Conservation (phyloP, 306 rosid genomes). For the Cercis canadensis region DNA sequence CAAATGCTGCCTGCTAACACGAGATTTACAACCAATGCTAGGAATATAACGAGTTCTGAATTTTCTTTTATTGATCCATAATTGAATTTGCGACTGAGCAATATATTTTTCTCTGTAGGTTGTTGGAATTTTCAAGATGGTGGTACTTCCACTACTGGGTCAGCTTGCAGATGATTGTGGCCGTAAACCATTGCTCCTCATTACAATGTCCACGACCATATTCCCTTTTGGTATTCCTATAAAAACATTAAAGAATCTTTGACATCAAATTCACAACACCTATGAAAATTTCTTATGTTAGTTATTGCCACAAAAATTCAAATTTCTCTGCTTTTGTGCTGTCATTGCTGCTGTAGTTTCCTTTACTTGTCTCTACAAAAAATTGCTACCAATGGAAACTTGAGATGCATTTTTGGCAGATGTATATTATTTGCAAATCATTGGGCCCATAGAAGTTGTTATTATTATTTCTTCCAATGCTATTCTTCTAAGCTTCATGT, state of each 20-base stretch:
- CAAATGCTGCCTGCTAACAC: too few species aligned
- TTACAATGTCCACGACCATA: constrained; percentile 66
- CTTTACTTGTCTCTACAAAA: constrained; percentile 1
- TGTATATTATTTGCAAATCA: background rate
- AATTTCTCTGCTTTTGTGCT: background rate
- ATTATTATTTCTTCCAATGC: background rate
- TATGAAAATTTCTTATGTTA: constrained; percentile 9
- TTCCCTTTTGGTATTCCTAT: constrained; percentile 65
- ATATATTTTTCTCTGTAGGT: constrained; percentile 44
- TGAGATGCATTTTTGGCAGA: constrained; percentile 1
- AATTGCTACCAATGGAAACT: constrained; percentile 8
- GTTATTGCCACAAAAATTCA: background rate
- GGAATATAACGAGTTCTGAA: background rate
- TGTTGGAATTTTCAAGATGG: constrained; percentile 83
- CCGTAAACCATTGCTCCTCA: constrained; percentile 75
- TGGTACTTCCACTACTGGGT: constrained; percentile 77
- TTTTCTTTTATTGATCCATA: background rate
- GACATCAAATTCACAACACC: background rate
- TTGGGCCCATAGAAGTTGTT: background rate
- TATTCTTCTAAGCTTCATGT: background rate
- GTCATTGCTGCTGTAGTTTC: background rate
- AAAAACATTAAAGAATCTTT: background rate
- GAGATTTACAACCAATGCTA: background rate
- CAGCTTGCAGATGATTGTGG: constrained; percentile 89
- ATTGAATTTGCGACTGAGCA: background rate